Percentiles rank a stretch among this genome's conserved stretches.
Evolutionary conservation across 306 rosid genomes (phyloP).

Genomic region (Clitoria ternatea): DNA sequence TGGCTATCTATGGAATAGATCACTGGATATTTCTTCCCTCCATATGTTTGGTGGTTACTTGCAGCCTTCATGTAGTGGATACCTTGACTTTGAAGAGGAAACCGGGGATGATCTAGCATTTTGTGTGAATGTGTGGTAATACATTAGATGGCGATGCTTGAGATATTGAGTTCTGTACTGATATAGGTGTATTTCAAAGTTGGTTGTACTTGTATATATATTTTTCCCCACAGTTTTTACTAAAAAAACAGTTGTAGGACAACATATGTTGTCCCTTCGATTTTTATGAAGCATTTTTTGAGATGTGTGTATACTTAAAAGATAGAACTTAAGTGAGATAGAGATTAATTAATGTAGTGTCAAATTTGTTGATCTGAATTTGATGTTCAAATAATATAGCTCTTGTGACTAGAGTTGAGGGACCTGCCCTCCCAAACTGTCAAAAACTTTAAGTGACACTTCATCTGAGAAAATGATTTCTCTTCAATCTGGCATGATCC

Average conservation of each 20-base stretch:
- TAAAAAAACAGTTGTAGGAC: no score
- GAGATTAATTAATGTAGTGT: no score
- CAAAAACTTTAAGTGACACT: not conserved
- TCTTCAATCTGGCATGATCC: not conserved
- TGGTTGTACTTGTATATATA: not conserved
- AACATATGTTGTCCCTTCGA: not conserved
- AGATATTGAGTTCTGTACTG: not conserved
- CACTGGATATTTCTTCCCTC: no score
- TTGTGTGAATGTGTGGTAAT: not conserved
- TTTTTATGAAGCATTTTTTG: no score
- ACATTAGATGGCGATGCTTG: not conserved
- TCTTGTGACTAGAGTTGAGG: not conserved
- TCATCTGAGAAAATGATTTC: not conserved
- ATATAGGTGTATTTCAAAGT: not conserved
- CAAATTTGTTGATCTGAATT: no score
- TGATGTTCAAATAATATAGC: no score
- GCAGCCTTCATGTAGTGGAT: not conserved
- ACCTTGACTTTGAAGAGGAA: not conserved
- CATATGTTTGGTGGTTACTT: not conserved
- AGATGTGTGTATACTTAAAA: no score
- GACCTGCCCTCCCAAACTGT: not conserved
- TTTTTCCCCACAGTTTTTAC: no score
- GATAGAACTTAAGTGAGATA: no score
- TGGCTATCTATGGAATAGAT: no score
- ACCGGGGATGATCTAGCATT: not conserved